A percentile compares a stretch with the other conserved stretches of the same genome.
phyloP scores from a whole-genome alignment of 805 yeast species.

The Candida dendrica region DNA sequence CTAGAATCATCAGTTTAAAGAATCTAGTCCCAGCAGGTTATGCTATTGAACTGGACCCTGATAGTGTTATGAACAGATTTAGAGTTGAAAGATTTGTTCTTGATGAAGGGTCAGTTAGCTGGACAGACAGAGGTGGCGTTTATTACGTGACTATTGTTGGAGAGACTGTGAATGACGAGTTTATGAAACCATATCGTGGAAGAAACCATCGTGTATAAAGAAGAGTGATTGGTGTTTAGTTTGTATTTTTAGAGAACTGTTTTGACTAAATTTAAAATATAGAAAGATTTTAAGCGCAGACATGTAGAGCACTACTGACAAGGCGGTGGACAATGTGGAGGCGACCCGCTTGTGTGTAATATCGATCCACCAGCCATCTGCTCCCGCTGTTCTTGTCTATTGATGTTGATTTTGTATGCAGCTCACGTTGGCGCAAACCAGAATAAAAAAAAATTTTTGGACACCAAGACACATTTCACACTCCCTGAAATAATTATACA shows the following conservation, averaged over 20 bases:
- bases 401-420: neutral
- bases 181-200: neutral
- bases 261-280: no score
- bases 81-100: conserved; percentile 57
- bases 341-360: no score
- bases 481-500: conserved; percentile 4
- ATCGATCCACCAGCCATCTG: no score
- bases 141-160: conserved; percentile 72
- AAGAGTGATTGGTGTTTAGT: neutral
- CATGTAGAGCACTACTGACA: no score
- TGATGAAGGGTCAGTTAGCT: conserved; percentile 69
- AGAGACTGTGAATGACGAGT: conserved; percentile 26
- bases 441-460: neutral
- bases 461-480: no score
- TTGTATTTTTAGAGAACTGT: no score
- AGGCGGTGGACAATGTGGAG: no score
- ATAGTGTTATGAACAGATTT: conserved; percentile 56
- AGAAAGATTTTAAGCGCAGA: no score
- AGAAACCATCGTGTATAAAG: neutral
- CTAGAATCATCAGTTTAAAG: conserved; percentile 66
- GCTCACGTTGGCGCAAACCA: neutral
- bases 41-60: conserved; percentile 44
- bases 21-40: conserved; percentile 76
- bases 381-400: no score
- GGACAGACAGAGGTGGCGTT: conserved; percentile 77